A percentile compares a stretch with the other conserved stretches of the same genome.
These are phyloP conservation scores for Fusarium pseudoanthophilum DNA, from an alignment of 2,329 filamentous ascomycete genomes.

Conservation along the genomic window DNA sequence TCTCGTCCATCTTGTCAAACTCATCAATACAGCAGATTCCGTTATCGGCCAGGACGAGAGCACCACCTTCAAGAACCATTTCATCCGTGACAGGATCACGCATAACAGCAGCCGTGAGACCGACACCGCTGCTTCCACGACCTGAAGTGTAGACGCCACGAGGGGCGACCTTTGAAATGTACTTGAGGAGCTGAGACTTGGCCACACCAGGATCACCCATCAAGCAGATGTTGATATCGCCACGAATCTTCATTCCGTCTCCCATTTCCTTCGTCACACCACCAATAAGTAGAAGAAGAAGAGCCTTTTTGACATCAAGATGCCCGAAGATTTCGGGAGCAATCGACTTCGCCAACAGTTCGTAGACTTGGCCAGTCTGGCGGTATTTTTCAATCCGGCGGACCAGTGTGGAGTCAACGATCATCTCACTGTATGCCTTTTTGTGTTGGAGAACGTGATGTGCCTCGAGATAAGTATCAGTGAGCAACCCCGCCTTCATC, in stretches of 20 bases:
- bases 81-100: constrained; percentile 85
- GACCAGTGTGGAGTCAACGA: constrained; percentile 81
- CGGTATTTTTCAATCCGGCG: constrained; percentile 87
- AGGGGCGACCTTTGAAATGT: constrained; percentile 97
- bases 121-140: constrained; percentile 82
- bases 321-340: constrained; percentile 98
- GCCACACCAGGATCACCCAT: constrained; percentile 99
- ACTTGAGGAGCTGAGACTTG: constrained; percentile 97
- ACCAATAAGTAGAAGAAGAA: constrained; percentile 93
- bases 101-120: constrained; percentile 86
- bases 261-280: constrained; percentile 97
- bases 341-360: constrained; percentile 94
- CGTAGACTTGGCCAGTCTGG: constrained; percentile 90
- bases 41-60: constrained; percentile 82
- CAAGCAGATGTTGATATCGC: constrained; percentile 97
- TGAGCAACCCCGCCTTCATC: constrained; percentile 94
- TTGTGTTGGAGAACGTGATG: constrained; percentile 96
- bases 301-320: constrained; percentile 96
- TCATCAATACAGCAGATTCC: constrained; percentile 89
- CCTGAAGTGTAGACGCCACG: constrained; percentile 88
- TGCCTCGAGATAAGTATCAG: constrained; percentile 95
- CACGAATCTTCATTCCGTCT: constrained; percentile 98
- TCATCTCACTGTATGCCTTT: constrained; percentile 94
- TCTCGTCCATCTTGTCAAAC: constrained; percentile 91
- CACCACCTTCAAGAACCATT: constrained; percentile 85